phyloP scores from a whole-genome alignment of 1,284 basidiomycete species.

The Cerioporus squamosus region DNA sequence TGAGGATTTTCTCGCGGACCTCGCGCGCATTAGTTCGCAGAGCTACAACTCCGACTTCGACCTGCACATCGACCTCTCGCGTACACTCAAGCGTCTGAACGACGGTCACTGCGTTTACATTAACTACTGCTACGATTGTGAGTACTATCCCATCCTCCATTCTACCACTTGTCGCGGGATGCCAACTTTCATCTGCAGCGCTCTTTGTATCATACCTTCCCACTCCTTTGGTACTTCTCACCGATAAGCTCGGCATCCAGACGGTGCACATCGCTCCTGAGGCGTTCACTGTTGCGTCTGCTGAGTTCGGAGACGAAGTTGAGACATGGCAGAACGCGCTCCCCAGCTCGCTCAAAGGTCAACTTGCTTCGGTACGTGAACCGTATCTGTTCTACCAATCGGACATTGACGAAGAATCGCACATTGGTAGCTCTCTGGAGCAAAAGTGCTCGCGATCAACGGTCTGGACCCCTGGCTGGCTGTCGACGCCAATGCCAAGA shows the following conservation, averaged over 20 bases:
- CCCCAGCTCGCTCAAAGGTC: conserved; percentile 50
- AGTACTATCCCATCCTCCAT: too few relatives aligned
- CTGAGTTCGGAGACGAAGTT: conserved; percentile 57
- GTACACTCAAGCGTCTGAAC: conserved; percentile 56
- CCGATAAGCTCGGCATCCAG: conserved; percentile 48
- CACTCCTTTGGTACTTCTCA: conserved; percentile 55
- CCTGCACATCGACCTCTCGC: conserved; percentile 56
- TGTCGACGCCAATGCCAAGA: conserved; percentile 54
- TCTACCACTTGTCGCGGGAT: too few relatives aligned
- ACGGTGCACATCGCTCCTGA: conserved; percentile 60
- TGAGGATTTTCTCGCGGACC: conserved; percentile 54
- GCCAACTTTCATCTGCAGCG: conserved; percentile 24
- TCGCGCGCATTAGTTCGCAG: conserved; percentile 50
- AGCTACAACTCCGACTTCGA: conserved; percentile 55
- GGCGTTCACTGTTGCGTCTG: conserved; percentile 55
- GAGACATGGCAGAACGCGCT: conserved; percentile 58
- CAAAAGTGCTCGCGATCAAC: conserved; percentile 57
- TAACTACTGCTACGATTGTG: conserved; percentile 60
- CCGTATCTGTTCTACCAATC: too few relatives aligned
- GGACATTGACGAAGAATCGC: too few relatives aligned
- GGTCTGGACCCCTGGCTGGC: conserved; percentile 55
- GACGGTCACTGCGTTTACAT: conserved; percentile 63
- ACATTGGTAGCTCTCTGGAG: conserved; percentile 53
- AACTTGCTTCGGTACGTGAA: conserved; percentile 47
- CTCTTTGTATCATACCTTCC: conserved; percentile 60